Conservation (phyloP, 768 basidiomycete genomes). For the Boletus rubroflammeus region DNA sequence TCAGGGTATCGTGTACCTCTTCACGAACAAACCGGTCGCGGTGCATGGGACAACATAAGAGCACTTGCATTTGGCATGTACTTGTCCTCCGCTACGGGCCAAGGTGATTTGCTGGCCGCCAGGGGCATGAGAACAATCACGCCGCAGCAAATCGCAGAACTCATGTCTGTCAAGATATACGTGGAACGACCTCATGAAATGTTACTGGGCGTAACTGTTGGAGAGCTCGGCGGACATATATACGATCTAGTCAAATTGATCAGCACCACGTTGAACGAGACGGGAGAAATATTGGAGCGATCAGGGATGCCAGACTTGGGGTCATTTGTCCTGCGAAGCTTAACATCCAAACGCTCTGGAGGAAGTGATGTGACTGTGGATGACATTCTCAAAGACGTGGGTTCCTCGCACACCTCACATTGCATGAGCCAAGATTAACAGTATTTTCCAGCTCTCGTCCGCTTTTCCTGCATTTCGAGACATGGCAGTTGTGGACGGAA, state of each 20-base stretch:
- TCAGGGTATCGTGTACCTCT: slow-evolving; percentile 77
- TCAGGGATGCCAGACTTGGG: slow-evolving; percentile 70
- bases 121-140: slow-evolving; percentile 57
- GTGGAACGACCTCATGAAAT: slow-evolving; percentile 66
- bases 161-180: slow-evolving; percentile 69
- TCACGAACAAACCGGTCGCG: slow-evolving; percentile 67
- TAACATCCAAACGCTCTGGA: slow-evolving; percentile 42
- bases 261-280: slow-evolving; percentile 61
- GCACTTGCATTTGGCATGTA: slow-evolving; percentile 71
- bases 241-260: slow-evolving; percentile 72
- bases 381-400: slow-evolving; percentile 59
- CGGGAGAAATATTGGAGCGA: slow-evolving; percentile 59
- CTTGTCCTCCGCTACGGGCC: slow-evolving; percentile 56
- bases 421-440: slow-evolving; percentile 2
- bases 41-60: slow-evolving; percentile 81
- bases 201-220: slow-evolving; percentile 67
- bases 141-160: slow-evolving; percentile 59
- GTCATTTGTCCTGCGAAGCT: slow-evolving; percentile 63
- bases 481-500: slow-evolving; percentile 61
- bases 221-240: slow-evolving; percentile 71
- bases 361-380: slow-evolving; percentile 45
- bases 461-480: slow-evolving; percentile 83
- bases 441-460: slow-evolving; percentile 54
- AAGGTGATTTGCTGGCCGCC: slow-evolving; percentile 59
- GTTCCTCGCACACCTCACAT: slow-evolving; percentile 14